Base-by-base conservation (phyloP, 106 monocot genomes). In the Dactylorhiza incarnata region DNA sequence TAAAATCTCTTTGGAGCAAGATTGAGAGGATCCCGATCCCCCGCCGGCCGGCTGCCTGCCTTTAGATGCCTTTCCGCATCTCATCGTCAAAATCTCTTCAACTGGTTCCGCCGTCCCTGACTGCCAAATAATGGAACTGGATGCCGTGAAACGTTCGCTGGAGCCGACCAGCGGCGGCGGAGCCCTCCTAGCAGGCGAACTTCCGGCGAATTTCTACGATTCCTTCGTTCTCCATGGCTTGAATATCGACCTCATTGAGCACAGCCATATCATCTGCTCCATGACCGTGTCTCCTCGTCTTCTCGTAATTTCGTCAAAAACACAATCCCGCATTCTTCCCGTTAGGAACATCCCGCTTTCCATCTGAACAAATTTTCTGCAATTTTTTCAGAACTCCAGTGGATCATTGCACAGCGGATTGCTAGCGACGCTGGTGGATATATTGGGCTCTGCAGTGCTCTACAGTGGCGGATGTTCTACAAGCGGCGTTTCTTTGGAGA, bases 261-360 rank as follows among this genome's bases (percentile, higher is more conserved):
- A 74, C 56, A 85, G 92, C 73, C 92, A 85, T 55, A 73, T 95
- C 71, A 71, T 95, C 81, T 92, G 92, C 88, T 92, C 95, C 78
- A 74, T 92, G 70, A 70, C 50, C 76, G 92, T 90, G 68, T 79
- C 90, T 16, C 88, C 81, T 43, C 85, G 92, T 59, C 83, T 92
- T 53, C 77, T 86, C 54, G 90, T 90, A 75, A 78, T 13, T 23
- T 72, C 49, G 22, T 24, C 55, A 5, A 26, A 16, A 71, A 43
- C 54, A 48, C 16, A 16, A 52, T 9, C 59, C 9, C 55, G 49
- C 75, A 49, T 17, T 7, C 47, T 44, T 55, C 61, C 22, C 11
- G 26, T 53, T 12, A 11, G 9, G 12, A 66, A 25, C 26, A 11
- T 66, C 26, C 29, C 22, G 66, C 50, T 59, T 6, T 55, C 37